These are phyloP conservation scores for Sodiomyces alkalinus DNA, from an alignment of 2,329 filamentous ascomycete genomes.

Conservation along the genomic window DNA sequence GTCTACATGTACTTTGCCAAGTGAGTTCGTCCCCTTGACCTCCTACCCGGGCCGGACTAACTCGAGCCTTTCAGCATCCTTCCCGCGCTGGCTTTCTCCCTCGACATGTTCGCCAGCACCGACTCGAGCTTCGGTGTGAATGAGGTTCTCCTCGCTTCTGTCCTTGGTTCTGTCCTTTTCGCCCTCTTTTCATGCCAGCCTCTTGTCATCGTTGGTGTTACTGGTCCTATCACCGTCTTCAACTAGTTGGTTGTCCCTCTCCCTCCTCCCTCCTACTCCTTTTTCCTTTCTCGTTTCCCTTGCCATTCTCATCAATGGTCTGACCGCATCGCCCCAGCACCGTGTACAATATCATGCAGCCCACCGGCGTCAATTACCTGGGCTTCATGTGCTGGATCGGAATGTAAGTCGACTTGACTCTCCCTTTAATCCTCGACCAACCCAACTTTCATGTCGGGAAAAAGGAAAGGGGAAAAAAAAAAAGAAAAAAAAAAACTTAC, in stretches of 20 bases:
- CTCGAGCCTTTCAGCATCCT: slow-evolving; percentile 50
- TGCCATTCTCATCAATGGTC: no score
- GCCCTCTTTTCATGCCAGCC: slow-evolving; percentile 68
- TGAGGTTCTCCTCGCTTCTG: slow-evolving; percentile 75
- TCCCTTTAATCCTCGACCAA: no score
- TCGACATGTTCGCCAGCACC: slow-evolving; percentile 89
- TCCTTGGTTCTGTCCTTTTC: slow-evolving; percentile 71
- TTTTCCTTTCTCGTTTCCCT: slow-evolving; percentile 4
- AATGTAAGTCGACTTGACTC: slow-evolving; percentile 33
- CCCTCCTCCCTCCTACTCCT: neutral
- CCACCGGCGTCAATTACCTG: slow-evolving; percentile 66
- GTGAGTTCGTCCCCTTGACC: slow-evolving; percentile 28
- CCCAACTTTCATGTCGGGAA: neutral
- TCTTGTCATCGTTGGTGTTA: slow-evolving; percentile 81
- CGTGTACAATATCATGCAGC: slow-evolving; percentile 74
- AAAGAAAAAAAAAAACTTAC: no score
- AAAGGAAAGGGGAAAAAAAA: no score
- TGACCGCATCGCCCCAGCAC: slow-evolving; percentile 42
- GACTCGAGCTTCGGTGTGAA: slow-evolving; percentile 77
- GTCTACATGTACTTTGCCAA: slow-evolving; percentile 95
- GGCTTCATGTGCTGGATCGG: slow-evolving; percentile 89
- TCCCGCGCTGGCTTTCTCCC: slow-evolving; percentile 73
- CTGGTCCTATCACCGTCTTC: slow-evolving; percentile 84
- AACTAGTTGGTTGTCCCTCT: slow-evolving; percentile 47
- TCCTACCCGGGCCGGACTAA: neutral